These are phyloP conservation scores for Fusarium sp. DNA, from an alignment of 2,329 filamentous ascomycete species.

Conservation along the genomic window DNA sequence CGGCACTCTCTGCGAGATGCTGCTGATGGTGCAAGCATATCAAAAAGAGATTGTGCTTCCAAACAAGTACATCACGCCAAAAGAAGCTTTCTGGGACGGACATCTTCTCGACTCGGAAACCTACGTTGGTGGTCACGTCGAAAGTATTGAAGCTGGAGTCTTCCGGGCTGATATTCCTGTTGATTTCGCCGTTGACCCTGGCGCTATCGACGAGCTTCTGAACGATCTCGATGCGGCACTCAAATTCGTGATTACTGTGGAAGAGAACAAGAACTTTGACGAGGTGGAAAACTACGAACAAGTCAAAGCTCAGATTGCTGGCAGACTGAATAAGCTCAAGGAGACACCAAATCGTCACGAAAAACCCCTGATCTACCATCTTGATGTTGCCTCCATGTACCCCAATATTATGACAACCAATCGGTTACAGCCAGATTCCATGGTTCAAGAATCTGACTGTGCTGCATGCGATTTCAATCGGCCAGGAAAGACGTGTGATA, in stretches of 20 bases:
- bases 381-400: constrained; percentile 99
- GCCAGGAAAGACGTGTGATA: constrained; percentile 95
- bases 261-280: constrained; percentile 83
- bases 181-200: constrained; percentile 89
- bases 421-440: constrained; percentile 95
- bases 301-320: constrained; percentile 82
- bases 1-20: constrained; percentile 98
- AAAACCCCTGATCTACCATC: constrained; percentile 91
- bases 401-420: constrained; percentile 99
- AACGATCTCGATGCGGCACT: constrained; percentile 87
- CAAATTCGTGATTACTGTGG: constrained; percentile 84
- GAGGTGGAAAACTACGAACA: constrained; percentile 85
- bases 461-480: constrained; percentile 98
- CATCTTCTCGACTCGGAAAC: constrained; percentile 97
- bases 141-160: constrained; percentile 98
- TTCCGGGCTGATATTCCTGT: constrained; percentile 96
- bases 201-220: constrained; percentile 88
- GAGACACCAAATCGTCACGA: constrained; percentile 85
- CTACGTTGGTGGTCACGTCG: constrained; percentile 97
- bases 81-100: constrained; percentile 95
- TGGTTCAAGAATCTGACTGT: constrained; percentile 96
- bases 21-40: constrained; percentile 98
- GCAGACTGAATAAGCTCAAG: constrained; percentile 76
- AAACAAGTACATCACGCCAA: constrained; percentile 92
- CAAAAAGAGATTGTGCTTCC: constrained; percentile 90